These are phyloP conservation scores for Populus pruinosa DNA, from an alignment of 345 rosid species.

Conservation along the genomic window DNA sequence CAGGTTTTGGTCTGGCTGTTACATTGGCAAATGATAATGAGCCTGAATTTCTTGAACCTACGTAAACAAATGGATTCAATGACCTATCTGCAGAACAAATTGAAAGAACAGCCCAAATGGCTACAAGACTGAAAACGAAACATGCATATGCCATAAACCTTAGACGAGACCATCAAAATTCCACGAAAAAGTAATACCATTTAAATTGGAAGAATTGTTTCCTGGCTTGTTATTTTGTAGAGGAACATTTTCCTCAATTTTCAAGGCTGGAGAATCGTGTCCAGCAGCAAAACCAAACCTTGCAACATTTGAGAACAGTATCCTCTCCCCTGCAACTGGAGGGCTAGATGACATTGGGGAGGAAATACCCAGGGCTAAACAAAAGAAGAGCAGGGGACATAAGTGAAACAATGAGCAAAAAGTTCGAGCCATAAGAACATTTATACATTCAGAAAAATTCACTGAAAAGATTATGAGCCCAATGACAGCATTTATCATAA, in stretches of 20 bases:
- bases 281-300: slow-evolving; percentile 93
- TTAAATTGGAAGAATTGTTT: slow-evolving; percentile 39
- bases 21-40: slow-evolving; percentile 71
- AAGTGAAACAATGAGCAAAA: background rate
- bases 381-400: background rate
- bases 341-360: slow-evolving; percentile 57
- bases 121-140: background rate
- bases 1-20: slow-evolving; percentile 50
- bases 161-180: background rate
- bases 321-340: slow-evolving; percentile 58
- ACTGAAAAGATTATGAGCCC: background rate
- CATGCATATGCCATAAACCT: background rate
- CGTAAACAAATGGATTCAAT: background rate
- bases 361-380: slow-evolving; percentile 66
- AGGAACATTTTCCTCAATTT: slow-evolving; percentile 44
- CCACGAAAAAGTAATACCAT: slow-evolving; percentile 18
- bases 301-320: slow-evolving; percentile 75
- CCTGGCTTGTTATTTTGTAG: slow-evolving; percentile 30
- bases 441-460: slow-evolving; percentile 3
- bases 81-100: background rate
- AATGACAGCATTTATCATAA: background rate
- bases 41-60: slow-evolving; percentile 55
- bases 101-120: background rate
- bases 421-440: background rate
- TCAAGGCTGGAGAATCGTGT: slow-evolving; percentile 80